These are phyloP conservation scores for Trichopus zeylanicus DNA, from an alignment of 116 monocot species.

Conservation along the genomic window DNA sequence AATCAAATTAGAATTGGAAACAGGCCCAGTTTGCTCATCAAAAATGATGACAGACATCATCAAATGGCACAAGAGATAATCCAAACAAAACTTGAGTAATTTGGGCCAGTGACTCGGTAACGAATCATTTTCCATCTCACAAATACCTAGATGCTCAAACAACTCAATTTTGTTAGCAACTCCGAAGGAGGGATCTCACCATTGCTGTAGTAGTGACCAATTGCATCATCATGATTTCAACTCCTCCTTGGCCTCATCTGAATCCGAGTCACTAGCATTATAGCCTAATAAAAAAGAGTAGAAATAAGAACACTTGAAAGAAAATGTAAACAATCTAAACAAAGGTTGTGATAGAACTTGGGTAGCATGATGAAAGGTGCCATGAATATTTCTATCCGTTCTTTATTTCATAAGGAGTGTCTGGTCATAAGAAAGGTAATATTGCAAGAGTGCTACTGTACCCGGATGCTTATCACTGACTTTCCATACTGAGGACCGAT, in stretches of 20 bases:
- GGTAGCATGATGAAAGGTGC: too few relatives aligned
- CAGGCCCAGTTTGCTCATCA: too few relatives aligned
- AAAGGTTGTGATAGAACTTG: background rate
- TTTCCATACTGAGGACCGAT: conserved; percentile 76
- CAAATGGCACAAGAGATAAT: too few relatives aligned
- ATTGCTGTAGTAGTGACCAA: too few relatives aligned
- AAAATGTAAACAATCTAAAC: background rate
- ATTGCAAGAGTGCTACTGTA: conserved; percentile 1
- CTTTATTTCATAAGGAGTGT: background rate
- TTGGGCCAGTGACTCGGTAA: too few relatives aligned
- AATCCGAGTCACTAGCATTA: conserved; percentile 29
- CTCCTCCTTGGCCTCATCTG: conserved; percentile 17
- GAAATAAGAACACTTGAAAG: background rate
- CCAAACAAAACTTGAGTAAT: too few relatives aligned
- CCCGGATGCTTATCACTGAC: conserved; percentile 62
- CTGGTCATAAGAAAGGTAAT: background rate
- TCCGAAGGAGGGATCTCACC: too few relatives aligned
- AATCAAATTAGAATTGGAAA: too few relatives aligned
- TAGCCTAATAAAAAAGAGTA: conserved; percentile 4
- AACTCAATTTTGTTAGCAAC: too few relatives aligned
- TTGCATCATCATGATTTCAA: conserved; percentile 7
- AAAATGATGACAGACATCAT: too few relatives aligned
- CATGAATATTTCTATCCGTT: background rate
- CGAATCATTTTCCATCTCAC: too few relatives aligned
- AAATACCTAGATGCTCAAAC: too few relatives aligned